Conservation (phyloP, 257 asterid species). For the Agastache rugosa region DNA sequence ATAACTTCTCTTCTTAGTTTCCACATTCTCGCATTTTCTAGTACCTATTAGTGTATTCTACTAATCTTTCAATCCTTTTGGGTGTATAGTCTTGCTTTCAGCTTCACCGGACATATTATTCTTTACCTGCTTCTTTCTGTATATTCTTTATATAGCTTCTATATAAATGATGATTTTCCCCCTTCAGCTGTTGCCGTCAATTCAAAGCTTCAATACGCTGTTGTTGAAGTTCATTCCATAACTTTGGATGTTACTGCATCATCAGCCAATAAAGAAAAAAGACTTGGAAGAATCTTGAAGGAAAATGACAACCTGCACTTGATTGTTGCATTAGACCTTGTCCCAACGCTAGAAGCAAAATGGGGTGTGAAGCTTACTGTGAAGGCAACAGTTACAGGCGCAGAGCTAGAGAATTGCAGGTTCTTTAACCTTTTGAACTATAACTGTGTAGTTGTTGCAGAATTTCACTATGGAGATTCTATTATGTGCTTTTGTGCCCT, state of each 20-base stretch:
- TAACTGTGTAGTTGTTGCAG: conserved; percentile 3
- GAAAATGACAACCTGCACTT: conserved; percentile 56
- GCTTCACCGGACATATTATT: background rate
- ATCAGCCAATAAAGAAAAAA: conserved; percentile 61
- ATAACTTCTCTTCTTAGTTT: background rate
- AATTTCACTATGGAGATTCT: conserved; percentile 12
- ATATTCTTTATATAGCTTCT: conserved; percentile 1
- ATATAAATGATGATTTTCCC: conserved; percentile 11
- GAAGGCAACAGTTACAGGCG: conserved; percentile 71
- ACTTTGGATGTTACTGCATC: conserved; percentile 50
- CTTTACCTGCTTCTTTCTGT: conserved; percentile 6
- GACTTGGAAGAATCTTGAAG: conserved; percentile 70
- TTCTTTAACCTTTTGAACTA: conserved; percentile 29
- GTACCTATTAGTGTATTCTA: background rate
- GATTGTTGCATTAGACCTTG: conserved; percentile 85
- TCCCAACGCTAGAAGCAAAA: conserved; percentile 83
- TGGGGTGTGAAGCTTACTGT: conserved; percentile 80
- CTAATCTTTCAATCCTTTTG: conserved; percentile 6
- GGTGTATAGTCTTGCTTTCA: conserved; percentile 5
- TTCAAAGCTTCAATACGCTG: conserved; percentile 84
- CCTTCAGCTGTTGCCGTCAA: conserved; percentile 92
- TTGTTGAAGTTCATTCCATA: conserved; percentile 74
- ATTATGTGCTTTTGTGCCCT: background rate
- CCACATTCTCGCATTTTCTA: background rate
- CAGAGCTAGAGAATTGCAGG: conserved; percentile 93